Evolutionary conservation across 169 alveolate species (phyloP).

Genomic region (Perkinsus chesapeaki): DNA sequence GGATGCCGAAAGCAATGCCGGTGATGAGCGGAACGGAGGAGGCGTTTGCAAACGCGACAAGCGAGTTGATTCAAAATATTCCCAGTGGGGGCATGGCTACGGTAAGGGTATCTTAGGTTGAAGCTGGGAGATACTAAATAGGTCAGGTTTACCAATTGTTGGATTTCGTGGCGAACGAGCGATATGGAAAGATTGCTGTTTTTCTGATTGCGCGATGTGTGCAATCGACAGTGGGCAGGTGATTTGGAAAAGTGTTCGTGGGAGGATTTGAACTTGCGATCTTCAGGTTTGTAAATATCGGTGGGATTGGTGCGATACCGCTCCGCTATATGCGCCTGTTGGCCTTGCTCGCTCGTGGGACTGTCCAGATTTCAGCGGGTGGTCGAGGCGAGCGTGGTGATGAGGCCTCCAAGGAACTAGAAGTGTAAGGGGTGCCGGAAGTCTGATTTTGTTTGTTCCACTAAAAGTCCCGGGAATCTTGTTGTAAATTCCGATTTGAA

Average conservation of each 20-base stretch:
- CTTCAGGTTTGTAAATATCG: not conserved
- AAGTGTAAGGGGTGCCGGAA: no score
- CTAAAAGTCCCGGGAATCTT: no score
- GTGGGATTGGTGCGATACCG: not conserved
- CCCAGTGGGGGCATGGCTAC: not conserved
- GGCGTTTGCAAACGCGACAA: not conserved
- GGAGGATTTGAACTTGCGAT: not conserved
- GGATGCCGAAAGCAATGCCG: not conserved
- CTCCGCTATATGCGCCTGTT: not conserved
- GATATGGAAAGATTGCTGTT: not conserved
- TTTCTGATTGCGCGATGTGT: not conserved
- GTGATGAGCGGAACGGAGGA: not conserved
- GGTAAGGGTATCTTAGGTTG: not conserved
- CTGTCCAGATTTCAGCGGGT: not conserved
- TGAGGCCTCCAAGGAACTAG: not conserved
- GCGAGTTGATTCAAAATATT: not conserved
- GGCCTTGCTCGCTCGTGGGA: not conserved
- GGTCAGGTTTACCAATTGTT: not conserved
- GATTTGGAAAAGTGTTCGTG: not conserved
- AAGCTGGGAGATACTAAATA: not conserved
- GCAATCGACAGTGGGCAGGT: not conserved
- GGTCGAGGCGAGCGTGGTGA: not conserved
- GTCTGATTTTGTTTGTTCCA: no score
- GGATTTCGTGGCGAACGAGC: not conserved
- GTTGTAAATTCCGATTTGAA: no score